Base-by-base conservation (phyloP, 139 green algal species). In the Coccomyxa sp. region DNA sequence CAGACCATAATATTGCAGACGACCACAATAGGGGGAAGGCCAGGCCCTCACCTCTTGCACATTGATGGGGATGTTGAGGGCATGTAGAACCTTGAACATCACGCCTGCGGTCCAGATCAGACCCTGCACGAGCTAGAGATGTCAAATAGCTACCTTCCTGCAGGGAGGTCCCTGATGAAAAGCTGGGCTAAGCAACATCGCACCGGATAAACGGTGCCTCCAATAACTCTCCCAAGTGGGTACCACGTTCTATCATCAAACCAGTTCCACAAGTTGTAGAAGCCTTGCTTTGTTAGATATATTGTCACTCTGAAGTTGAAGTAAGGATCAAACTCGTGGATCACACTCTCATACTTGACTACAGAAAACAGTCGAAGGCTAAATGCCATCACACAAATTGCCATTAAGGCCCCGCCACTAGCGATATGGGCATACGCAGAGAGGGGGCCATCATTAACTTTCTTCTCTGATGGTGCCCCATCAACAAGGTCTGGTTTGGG, bases 191-290 rank as follows among this genome's bases (percentile, higher is more conserved):
- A 31, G 12, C 27, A 32, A 31, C 14, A 15, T 77, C 83, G 45
- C 67, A 95, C 92, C 77, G 94, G 95, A 85, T 97, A 98, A 51
- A 97, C 89, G 10, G 94, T 98, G 23, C 95, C 94, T n/a, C 95
- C 95, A 32, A 98, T 82, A 1, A 96, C 92, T 30, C 95, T 93
- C 13, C 95, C 95, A 74, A 98, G 87, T 0, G 95, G 95, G 81
- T 98, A 98, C 95, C 95, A 98, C 0, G 95, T 97, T 45, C 90
- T 87, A 13, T 92, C 91, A 86, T 98, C 95, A 83, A 98, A 98
- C 90, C 93, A 98, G 86, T 98, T 95, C 95, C 95, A 98, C 58
- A 96, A 88, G 32, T 93, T 87, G 80, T 96, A 96, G 67, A 96
- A 94, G 17, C 93, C 93, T 51, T 97, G 78, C 30, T 95, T 91